Conservation (phyloP, 352 stramenopile genomes). For the Phytopythium oedochilum region DNA sequence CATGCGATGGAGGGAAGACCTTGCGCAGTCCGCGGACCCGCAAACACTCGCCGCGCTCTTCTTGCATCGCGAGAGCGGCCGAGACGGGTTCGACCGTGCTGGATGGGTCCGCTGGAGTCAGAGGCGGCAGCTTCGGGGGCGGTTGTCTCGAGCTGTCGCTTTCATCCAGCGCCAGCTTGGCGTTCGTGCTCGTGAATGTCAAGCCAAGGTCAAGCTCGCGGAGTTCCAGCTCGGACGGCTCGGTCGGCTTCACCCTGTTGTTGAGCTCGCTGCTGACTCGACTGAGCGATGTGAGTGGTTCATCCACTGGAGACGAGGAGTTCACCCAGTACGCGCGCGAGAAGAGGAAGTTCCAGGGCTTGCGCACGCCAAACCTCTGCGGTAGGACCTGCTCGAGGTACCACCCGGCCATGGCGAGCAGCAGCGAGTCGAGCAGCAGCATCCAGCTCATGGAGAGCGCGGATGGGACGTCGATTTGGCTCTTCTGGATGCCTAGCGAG, state of each 20-base stretch:
- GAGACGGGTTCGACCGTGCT: slow-evolving; percentile 24
- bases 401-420: slow-evolving; percentile 82
- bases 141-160: too few species aligned
- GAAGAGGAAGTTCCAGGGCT: slow-evolving; percentile 91
- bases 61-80: slow-evolving; percentile 19
- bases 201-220: neutral
- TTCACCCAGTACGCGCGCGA: slow-evolving; percentile 19
- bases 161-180: too few species aligned
- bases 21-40: slow-evolving; percentile 26
- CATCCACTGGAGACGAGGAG: neutral
- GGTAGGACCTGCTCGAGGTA: slow-evolving; percentile 93
- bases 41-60: slow-evolving; percentile 19
- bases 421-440: slow-evolving; percentile 68
- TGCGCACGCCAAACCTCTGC: slow-evolving; percentile 82
- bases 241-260: neutral
- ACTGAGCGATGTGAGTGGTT: neutral
- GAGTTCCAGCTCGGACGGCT: neutral
- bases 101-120: neutral
- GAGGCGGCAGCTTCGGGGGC: neutral
- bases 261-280: neutral
- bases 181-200: neutral
- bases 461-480: slow-evolving; percentile 37
- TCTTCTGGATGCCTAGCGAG: slow-evolving; percentile 31
- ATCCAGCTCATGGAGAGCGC: slow-evolving; percentile 52
- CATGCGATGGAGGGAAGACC: slow-evolving; percentile 26